Base-by-base conservation (phyloP, 495 filamentous ascomycete genomes). In the Penicillium goetzii region DNA sequence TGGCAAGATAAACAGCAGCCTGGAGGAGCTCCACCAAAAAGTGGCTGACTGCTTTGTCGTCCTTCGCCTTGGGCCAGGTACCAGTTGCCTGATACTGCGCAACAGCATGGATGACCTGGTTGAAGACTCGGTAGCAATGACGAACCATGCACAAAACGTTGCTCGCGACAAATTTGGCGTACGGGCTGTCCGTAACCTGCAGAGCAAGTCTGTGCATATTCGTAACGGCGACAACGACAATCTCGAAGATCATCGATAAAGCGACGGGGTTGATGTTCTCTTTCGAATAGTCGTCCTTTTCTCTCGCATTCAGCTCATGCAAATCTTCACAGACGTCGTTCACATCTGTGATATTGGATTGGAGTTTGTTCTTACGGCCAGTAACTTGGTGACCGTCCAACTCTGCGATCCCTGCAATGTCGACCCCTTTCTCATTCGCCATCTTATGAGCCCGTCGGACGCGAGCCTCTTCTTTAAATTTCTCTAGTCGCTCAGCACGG, bases 361-460 rank as follows among this genome's bases (percentile, higher is more conserved):
- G 65, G 32, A 72, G 62, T 17, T 40, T 41, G 6, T 64, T 54
- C 58, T 66, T 68, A 34, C 38, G 55, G 19, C 40, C 68, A 36
- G 58, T 59, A 1, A 81, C 68, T 64, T 81, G 79, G 26, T 73
- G 71, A 7, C 79, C 78, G 52, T 81, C 79, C 32, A 81, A 56
- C 57, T 81, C 79, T 3, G 78, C 79, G 17, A 81, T 74, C 43
- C 75, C 77, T 14, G 68, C 55, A 8, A 25, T 28, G 28, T 60
- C 41, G n/a, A 17, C 50, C 14, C 12, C 41, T 25, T 59, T 59
- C 5, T 40, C 55, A 26, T 17, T 55, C 0, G 59, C 47, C 25
- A 41, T 45, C 58, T 40, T 66, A 11, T 57, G 43, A 6, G 64
- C 59, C 8, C 68, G 61, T 4, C 62, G 68, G 12, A 64, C 34